Conservation (phyloP, 73 alveolate genomes). For the Tetrahymena thermophila region DNA sequence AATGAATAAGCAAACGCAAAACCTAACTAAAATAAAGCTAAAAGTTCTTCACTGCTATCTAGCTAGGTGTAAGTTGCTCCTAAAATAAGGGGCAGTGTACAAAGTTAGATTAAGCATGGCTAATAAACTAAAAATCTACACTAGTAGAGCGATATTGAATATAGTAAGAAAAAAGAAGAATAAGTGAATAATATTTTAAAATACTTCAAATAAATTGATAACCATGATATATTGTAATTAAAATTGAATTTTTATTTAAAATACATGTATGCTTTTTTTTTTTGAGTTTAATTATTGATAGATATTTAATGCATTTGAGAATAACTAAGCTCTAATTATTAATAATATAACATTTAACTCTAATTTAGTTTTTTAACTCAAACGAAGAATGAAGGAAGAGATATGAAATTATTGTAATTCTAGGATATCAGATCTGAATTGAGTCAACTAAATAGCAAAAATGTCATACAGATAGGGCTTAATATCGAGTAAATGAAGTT, state of each 20-base stretch:
- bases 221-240: not conserved
- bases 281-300: not conserved
- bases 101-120: not conserved
- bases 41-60: not conserved
- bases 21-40: not conserved
- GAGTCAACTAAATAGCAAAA: not conserved
- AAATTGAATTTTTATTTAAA: not conserved
- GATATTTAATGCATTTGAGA: too few species aligned
- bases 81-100: not conserved
- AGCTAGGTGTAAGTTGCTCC: not conserved
- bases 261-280: not conserved
- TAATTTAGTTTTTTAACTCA: not conserved
- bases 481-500: not conserved
- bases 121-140: too few species aligned
- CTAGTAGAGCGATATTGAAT: not conserved
- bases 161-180: not conserved
- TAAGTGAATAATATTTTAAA: not conserved
- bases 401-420: not conserved
- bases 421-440: not conserved
- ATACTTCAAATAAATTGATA: not conserved
- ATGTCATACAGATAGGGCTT: not conserved
- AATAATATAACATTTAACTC: not conserved
- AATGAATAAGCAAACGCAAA: not conserved
- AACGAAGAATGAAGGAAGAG: not conserved
- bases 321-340: not conserved